Evolutionary conservation across 768 basidiomycete genomes (phyloP).

Genomic region (Phanerochaete carnosa): DNA sequence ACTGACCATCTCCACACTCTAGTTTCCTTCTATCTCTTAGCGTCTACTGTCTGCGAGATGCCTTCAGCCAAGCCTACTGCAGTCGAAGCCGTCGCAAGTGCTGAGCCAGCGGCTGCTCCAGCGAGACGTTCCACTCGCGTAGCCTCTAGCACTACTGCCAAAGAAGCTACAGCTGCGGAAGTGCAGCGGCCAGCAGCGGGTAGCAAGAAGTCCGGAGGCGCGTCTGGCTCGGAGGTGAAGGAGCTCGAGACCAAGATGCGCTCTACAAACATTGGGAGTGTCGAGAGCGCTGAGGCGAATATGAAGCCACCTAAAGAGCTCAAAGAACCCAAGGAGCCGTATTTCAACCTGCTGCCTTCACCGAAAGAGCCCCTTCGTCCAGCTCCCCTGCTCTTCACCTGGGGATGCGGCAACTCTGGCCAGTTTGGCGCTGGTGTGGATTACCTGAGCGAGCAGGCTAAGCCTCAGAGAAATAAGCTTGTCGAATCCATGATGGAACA

Average conservation of each 20-base stretch:
- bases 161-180: not conserved
- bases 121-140: conserved; percentile 4
- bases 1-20: not conserved
- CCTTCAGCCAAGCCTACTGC: not conserved
- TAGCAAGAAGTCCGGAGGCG: not conserved
- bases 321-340: conserved; percentile 30
- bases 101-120: not conserved
- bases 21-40: not conserved
- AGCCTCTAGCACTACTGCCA: not conserved
- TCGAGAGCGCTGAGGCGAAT: not conserved
- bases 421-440: conserved; percentile 91
- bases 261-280: not conserved
- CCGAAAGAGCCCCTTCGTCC: conserved; percentile 58
- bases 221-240: not conserved
- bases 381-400: conserved; percentile 72
- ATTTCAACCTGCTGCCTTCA: conserved; percentile 66
- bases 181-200: not conserved
- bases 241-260: conserved; percentile 3
- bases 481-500: conserved; percentile 71
- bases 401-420: conserved; percentile 92
- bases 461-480: conserved; percentile 76
- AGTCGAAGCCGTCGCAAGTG: not conserved
- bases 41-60: not conserved
- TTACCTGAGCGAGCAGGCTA: conserved; percentile 62
- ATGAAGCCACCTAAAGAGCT: not conserved